Evolutionary conservation across 2,329 filamentous ascomycete genomes (phyloP).

Genomic region (Conoideocrella luteorostrata): DNA sequence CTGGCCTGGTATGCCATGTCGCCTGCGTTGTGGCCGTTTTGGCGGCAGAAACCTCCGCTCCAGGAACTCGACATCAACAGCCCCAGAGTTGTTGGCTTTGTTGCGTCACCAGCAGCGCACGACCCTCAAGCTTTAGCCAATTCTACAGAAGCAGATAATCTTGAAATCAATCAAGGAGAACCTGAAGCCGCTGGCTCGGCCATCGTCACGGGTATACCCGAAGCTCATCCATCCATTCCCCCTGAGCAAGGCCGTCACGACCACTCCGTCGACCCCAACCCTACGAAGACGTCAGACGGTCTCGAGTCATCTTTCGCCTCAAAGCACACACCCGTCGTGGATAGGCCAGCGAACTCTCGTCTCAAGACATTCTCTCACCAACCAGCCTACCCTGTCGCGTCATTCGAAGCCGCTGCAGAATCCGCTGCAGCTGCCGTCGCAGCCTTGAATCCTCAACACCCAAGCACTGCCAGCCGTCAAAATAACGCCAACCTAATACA

Average conservation of each 20-base stretch:
- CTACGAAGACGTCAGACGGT: constrained; percentile 45
- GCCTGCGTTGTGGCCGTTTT: constrained; percentile 5
- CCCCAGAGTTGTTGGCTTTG: not conserved
- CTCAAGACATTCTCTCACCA: constrained; percentile 25
- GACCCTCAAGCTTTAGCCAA: no score
- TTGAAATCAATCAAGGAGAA: not conserved
- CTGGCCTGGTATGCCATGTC: constrained; percentile 1
- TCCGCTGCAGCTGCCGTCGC: constrained; percentile 1
- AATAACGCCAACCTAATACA: constrained; percentile 4
- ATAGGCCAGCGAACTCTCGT: constrained; percentile 21
- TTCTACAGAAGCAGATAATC: not conserved
- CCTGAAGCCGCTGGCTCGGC: not conserved
- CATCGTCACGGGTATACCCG: not conserved
- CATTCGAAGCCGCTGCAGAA: constrained; percentile 3
- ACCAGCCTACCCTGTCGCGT: constrained; percentile 19
- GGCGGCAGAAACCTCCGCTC: constrained; percentile 2
- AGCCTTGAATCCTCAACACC: constrained; percentile 3
- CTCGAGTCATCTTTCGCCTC: constrained; percentile 19
- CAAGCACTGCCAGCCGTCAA: not conserved
- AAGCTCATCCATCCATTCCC: not conserved
- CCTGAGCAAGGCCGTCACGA: constrained; percentile 37
- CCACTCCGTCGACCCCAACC: constrained; percentile 35
- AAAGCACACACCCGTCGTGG: constrained; percentile 21
- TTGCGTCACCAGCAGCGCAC: not conserved
- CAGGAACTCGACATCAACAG: not conserved